Conservation (phyloP, 495 filamentous ascomycete species). For the Aspergillus nanangensis region DNA sequence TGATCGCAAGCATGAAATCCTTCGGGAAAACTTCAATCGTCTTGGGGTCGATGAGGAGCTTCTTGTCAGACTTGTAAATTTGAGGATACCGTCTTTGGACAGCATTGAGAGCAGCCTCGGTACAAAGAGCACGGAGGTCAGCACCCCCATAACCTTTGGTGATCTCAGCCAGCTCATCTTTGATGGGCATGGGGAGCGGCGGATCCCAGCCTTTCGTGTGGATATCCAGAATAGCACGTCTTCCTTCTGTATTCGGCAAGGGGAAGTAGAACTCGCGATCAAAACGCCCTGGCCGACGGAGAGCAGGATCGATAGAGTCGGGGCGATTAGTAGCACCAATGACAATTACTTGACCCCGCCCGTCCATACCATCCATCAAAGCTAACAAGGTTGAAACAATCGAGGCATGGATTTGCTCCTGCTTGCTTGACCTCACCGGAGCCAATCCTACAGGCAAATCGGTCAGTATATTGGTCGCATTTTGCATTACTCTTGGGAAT, state of each 20-base stretch:
- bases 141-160: slow-evolving; percentile 97
- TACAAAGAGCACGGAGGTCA: slow-evolving; percentile 88
- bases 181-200: slow-evolving; percentile 67
- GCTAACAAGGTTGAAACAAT: slow-evolving; percentile 94
- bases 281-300: slow-evolving; percentile 94
- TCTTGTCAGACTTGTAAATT: slow-evolving; percentile 87
- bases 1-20: slow-evolving; percentile 94
- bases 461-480: slow-evolving; percentile 18
- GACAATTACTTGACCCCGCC: slow-evolving; percentile 94
- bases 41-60: slow-evolving; percentile 81
- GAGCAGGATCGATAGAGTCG: slow-evolving; percentile 95
- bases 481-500: neutral
- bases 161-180: slow-evolving; percentile 73
- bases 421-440: slow-evolving; percentile 92
- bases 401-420: slow-evolving; percentile 97
- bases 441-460: slow-evolving; percentile 57
- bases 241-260: slow-evolving; percentile 71
- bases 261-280: slow-evolving; percentile 98
- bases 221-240: slow-evolving; percentile 86
- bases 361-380: slow-evolving; percentile 99
- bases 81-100: slow-evolving; percentile 94
- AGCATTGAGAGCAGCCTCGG: slow-evolving; percentile 96
- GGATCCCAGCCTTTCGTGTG: slow-evolving; percentile 93
- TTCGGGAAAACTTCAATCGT: slow-evolving; percentile 80
- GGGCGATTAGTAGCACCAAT: slow-evolving; percentile 97